Evolutionary conservation across 805 yeast species (phyloP).

Genomic region (Saccharomycopsis sp.): DNA sequence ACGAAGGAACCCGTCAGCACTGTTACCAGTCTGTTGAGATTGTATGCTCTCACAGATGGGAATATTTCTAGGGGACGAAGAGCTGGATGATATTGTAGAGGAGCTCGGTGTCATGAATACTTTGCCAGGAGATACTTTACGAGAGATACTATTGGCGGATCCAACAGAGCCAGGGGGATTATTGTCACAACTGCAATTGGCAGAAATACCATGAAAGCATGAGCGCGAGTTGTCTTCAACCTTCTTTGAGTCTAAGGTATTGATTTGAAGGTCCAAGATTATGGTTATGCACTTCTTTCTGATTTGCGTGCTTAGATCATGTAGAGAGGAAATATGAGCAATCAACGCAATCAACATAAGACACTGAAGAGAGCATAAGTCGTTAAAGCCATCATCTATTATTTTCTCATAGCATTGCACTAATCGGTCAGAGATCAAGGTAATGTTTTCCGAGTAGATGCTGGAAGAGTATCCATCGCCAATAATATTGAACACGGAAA

Average conservation of each 20-base stretch:
- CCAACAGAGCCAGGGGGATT: too few relatives aligned
- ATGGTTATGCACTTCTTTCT: constrained; percentile 38
- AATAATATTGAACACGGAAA: constrained; percentile 41
- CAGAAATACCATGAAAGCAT: too few relatives aligned
- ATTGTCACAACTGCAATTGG: too few relatives aligned
- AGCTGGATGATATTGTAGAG: constrained; percentile 1
- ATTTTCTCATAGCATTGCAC: constrained; percentile 29
- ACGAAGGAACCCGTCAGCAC: constrained; percentile 8
- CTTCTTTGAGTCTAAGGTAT: constrained; percentile 32
- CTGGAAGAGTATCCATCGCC: constrained; percentile 41
- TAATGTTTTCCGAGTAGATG: constrained; percentile 34
- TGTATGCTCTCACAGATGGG: too few relatives aligned
- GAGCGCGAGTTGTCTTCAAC: constrained; percentile 20
- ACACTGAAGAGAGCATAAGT: constrained; percentile 38
- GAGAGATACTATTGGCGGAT: neutral
- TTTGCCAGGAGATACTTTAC: neutral
- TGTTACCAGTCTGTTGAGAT: neutral
- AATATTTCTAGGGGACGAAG: neutral
- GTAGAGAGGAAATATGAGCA: constrained; percentile 46
- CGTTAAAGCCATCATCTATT: constrained; percentile 30
- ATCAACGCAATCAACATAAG: constrained; percentile 36
- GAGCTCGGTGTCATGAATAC: constrained; percentile 3
- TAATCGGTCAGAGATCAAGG: constrained; percentile 34
- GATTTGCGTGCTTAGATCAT: constrained; percentile 37
- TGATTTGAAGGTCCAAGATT: constrained; percentile 32